These are phyloP conservation scores for Sporisorium graminicola DNA, from an alignment of 1,284 basidiomycete genomes.

Conservation along the genomic window DNA sequence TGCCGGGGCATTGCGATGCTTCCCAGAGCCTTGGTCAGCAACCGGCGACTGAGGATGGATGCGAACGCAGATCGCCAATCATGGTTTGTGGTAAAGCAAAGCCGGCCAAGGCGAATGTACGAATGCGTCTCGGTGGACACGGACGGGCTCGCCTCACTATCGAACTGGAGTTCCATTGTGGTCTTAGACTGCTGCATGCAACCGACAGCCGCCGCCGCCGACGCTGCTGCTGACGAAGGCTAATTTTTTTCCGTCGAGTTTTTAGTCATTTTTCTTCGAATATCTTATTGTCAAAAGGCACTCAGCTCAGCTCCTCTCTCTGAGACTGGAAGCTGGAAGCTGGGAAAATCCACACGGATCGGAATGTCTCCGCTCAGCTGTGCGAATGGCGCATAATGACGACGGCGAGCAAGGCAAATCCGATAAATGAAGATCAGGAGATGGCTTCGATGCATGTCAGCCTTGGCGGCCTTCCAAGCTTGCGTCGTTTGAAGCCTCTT, in stretches of 20 bases:
- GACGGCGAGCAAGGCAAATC: neutral
- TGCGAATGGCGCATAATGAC: slow-evolving; percentile 1
- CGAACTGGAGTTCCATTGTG: neutral
- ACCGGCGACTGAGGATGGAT: neutral
- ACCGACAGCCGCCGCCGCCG: neutral
- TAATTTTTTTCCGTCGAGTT: neutral
- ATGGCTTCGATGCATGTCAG: neutral
- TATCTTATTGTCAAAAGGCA: too few relatives aligned
- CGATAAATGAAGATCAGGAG: neutral
- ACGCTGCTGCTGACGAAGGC: neutral
- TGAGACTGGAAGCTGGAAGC: neutral
- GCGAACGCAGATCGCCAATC: neutral
- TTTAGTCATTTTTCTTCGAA: too few relatives aligned
- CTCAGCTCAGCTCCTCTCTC: too few relatives aligned
- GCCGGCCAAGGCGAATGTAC: neutral
- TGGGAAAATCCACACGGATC: slow-evolving; percentile 15
- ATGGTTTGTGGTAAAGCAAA: neutral
- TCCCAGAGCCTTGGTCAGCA: neutral
- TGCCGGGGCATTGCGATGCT: too few relatives aligned
- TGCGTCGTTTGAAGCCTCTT: neutral
- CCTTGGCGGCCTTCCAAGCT: neutral
- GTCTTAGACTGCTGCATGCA: neutral
- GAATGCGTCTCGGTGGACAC: too few relatives aligned
- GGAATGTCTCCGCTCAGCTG: slow-evolving; percentile 2
- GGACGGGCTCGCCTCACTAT: too few relatives aligned